Evolutionary conservation across 108 stramenopile genomes (phyloP).

Genomic region (Chaetoceros muelleri): DNA sequence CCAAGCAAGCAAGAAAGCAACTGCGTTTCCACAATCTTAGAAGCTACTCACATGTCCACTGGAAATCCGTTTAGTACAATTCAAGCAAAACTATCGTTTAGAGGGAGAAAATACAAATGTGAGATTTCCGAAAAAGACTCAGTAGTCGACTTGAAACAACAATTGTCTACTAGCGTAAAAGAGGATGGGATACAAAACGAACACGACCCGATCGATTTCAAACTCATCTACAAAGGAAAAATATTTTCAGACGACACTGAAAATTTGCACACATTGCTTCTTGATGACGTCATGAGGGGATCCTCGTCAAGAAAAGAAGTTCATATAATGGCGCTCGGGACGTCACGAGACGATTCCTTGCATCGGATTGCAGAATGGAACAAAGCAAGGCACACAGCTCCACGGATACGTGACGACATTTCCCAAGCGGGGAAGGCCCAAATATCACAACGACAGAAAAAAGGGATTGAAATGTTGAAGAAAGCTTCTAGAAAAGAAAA

Average conservation of each 20-base stretch:
- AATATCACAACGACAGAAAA: background rate
- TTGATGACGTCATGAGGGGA: background rate
- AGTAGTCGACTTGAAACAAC: too few species aligned
- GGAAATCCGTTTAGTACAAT: too few species aligned
- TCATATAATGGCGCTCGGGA: background rate
- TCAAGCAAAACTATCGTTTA: too few species aligned
- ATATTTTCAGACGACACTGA: background rate
- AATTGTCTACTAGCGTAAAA: too few species aligned
- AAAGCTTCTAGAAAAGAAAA: background rate
- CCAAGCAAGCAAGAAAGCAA: too few species aligned
- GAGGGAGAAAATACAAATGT: too few species aligned
- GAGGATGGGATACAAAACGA: too few species aligned
- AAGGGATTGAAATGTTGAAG: background rate
- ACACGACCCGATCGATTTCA: background rate
- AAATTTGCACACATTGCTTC: background rate
- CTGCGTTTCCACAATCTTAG: too few species aligned
- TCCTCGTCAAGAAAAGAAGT: background rate
- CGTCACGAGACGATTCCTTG: background rate
- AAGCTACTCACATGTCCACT: too few species aligned
- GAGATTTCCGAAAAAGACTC: too few species aligned
- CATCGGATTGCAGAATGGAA: background rate
- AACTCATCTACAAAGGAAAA: constrained; percentile 7
- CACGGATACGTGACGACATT: background rate
- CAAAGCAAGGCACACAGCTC: background rate
- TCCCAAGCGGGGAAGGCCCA: background rate